Conservation (phyloP, 2,329 filamentous ascomycete genomes). For the Xylariaceae sp. region DNA sequence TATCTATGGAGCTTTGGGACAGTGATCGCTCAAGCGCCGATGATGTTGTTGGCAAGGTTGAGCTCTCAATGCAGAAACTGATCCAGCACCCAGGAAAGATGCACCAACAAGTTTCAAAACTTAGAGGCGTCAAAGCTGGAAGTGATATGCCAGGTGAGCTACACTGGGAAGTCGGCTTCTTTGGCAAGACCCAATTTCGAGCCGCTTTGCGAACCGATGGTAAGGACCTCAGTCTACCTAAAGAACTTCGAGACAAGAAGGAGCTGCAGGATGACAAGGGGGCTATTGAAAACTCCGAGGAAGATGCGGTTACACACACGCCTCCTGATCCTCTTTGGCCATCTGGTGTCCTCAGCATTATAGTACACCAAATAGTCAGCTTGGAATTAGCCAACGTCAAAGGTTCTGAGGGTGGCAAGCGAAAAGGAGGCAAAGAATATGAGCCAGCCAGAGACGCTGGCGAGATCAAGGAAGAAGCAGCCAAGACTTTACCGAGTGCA, state of each 20-base stretch:
- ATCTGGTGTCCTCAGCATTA: conserved; percentile 82
- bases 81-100: conserved; percentile 93
- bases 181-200: conserved; percentile 88
- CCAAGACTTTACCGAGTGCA: conserved; percentile 80
- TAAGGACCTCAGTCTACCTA: conserved; percentile 78
- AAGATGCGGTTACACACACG: conserved; percentile 87
- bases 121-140: conserved; percentile 82
- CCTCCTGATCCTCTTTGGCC: conserved; percentile 97
- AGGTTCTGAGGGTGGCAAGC: conserved; percentile 75
- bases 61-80: conserved; percentile 92
- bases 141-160: conserved; percentile 92
- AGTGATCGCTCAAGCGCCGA: conserved; percentile 91
- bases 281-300: conserved; percentile 71
- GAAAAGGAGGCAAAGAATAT: conserved; percentile 80
- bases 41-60: conserved; percentile 93
- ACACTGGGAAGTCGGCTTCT: conserved; percentile 96
- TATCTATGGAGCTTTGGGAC: conserved; percentile 96
- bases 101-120: conserved; percentile 86
- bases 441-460: conserved; percentile 87
- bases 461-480: conserved; percentile 84
- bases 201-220: conserved; percentile 86
- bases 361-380: conserved; percentile 95
- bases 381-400: conserved; percentile 91
- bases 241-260: conserved; percentile 73
- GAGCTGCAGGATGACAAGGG: conserved; percentile 91